Percentiles rank a stretch among this genome's conserved stretches.
These are phyloP conservation scores for Fusarium equiseti DNA, from an alignment of 2,329 filamentous ascomycete genomes.

Conservation along the genomic window DNA sequence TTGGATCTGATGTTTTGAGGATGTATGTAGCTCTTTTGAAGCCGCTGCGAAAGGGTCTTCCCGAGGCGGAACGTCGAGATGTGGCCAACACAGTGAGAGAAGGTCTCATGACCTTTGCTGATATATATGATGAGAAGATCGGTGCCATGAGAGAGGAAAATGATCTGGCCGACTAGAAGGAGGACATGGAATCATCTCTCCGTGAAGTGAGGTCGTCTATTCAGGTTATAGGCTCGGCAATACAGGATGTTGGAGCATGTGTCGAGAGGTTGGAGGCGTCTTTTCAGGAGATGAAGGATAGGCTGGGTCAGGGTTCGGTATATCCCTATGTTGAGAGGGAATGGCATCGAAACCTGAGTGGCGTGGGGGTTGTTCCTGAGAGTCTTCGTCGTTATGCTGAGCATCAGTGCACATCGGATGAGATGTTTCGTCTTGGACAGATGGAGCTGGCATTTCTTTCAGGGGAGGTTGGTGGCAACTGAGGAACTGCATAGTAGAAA, in stretches of 20 bases:
- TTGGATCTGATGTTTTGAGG: neutral
- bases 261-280: neutral
- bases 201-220: neutral
- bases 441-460: neutral
- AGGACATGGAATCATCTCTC: neutral
- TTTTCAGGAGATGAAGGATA: neutral
- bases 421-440: neutral
- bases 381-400: neutral
- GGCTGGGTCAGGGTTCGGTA: neutral
- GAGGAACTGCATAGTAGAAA: too few relatives aligned
- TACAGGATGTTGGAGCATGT: neutral
- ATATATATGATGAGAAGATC: conserved; percentile 1
- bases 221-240: neutral
- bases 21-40: neutral
- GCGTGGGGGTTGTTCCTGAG: neutral
- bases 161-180: neutral
- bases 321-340: neutral
- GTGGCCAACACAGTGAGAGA: conserved; percentile 1
- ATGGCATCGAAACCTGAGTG: neutral
- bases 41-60: neutral
- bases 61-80: neutral
- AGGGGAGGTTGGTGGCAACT: neutral
- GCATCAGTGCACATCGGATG: neutral
- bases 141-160: neutral
- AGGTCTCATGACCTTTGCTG: neutral